Evolutionary conservation across 345 rosid genomes (phyloP).

Genomic region (Sisymbrium irio): DNA sequence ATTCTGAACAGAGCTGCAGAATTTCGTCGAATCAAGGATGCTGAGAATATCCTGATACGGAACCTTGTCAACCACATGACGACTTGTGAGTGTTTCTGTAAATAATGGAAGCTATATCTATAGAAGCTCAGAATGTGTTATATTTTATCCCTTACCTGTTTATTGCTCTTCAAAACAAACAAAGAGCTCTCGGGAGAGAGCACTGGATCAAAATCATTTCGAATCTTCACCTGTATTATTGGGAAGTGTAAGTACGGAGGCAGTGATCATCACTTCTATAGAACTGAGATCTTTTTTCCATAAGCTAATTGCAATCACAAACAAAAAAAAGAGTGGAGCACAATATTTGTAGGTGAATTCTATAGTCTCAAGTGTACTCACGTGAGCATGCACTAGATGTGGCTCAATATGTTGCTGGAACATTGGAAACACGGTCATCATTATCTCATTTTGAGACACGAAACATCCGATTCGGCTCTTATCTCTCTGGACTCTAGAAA

Average conservation of each 20-base stretch:
- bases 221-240: constrained; percentile 80
- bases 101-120: neutral
- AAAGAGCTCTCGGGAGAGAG: constrained; percentile 99
- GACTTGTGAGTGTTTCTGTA: constrained; percentile 17
- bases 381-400: constrained; percentile 99
- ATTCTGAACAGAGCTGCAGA: constrained; percentile 92
- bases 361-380: constrained; percentile 45
- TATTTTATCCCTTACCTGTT: constrained; percentile 58
- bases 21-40: constrained; percentile 74
- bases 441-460: constrained; percentile 96
- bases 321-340: neutral
- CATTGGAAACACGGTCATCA: constrained; percentile 98
- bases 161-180: constrained; percentile 92
- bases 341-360: constrained; percentile 4
- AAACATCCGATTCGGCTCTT: constrained; percentile 86
- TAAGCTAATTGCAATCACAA: neutral
- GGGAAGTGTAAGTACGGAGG: constrained; percentile 13
- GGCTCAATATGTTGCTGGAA: constrained; percentile 98
- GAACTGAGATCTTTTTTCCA: neutral
- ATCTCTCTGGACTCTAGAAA: constrained; percentile 98
- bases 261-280: neutral
- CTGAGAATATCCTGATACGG: constrained; percentile 80
- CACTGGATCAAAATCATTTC: constrained; percentile 99
- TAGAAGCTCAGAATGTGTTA: neutral
- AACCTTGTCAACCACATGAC: constrained; percentile 52